Evolutionary conservation across 2,329 filamentous ascomycete genomes (phyloP), one percentile per base, ranked within the genome.

Genomic region (Fusarium sp.): DNA sequence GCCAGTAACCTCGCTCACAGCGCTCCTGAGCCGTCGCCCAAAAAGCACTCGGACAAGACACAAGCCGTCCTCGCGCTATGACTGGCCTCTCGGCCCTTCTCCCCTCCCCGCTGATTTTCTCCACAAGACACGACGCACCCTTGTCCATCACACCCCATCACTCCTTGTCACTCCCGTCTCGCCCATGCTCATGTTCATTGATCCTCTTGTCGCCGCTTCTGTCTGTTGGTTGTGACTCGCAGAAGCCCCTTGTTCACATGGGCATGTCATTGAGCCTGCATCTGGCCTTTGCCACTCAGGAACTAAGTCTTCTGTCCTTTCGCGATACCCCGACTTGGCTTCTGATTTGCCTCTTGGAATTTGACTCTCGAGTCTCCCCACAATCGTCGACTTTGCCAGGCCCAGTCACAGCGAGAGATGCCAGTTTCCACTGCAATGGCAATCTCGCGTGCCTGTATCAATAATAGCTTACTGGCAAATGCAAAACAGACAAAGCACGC

Each of bases 11-110:
- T 54, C 31, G 18, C 60, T 45, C 50, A 33, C 47, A 33, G 58
- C 8, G 47, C 42, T 29, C 62, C 70, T 70, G 58, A 62, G 63
- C 66, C 70, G 59, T 61, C 69, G 65, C 73, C 68, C 56, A 35
- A 66, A 66, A 73, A 69, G 25, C 60, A 63, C 59, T 68, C 56
- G 71, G 54, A 66, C 29, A 20, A 18, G 68, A 65, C 22, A 70
- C 66, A 72, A 69, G 65, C 66, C 65, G 58, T 64, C 63, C 66
- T 56, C 38, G 60, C 57, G 40, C 33, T 76, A 52, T 79, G 71
- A 80, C 71, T 81, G 79, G 79, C 69, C 67, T 79, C 61, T 78
- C 75, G 77, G 71, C 47, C 77, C 71, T 78, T 79, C 75, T 75
- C 45, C 54, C 63, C 54, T 68, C 69, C 47, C 60, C 29, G 73